Base-by-base conservation (phyloP, 352 stramenopile genomes). In the Thraustochytrium sp. region DNA sequence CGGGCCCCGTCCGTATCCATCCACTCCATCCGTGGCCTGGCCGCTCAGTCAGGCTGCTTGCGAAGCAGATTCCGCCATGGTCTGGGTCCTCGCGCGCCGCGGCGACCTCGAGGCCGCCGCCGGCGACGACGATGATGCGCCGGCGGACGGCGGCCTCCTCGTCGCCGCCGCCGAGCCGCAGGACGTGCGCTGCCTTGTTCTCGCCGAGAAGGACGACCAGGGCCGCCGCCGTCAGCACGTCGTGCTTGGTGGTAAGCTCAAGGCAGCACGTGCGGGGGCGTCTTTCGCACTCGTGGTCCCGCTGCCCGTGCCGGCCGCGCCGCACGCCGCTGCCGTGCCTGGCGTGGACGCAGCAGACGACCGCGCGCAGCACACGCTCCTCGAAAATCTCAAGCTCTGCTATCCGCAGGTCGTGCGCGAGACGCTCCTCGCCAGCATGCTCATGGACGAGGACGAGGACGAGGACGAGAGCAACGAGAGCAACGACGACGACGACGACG, bases 391-490 rank as follows among this genome's bases (percentile, higher is more conserved):
- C n/a, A 62, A 55, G 34, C 34, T 62, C n/a, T 77, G 65, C 42
- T 77, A 64, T 36, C 65, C 65, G 42, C 65, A 77, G 31, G 65
- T 77, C 46, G 65, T 77, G 46, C 40, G 49, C 40, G 65, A 77
- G 37, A 55, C 65, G 18, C 26, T 77, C 16, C 42, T 77, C 5
- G 49, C 37, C 13, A 18, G 31, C 16, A 62, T 55, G 65, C 42
- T 77, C 42, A 77, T 55, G 42, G 49, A 77, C 23, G n/a, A 16
- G 8, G 42, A 62, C 18, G 49, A 62, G 5, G 42, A 55, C 2
- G 37, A 62, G n/a, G 65, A 77, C 16, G 59, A 68, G 21, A n/a
- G n/a, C 18, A 49, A 68, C 21, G 59, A 68, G 23, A n/a, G 34
- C 34, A 49, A 68, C 59, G 63, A 76, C 44, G 36, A 63, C 31